Base-by-base conservation (phyloP, 2,329 filamentous ascomycete species). In the Colletotrichum australisinense region DNA sequence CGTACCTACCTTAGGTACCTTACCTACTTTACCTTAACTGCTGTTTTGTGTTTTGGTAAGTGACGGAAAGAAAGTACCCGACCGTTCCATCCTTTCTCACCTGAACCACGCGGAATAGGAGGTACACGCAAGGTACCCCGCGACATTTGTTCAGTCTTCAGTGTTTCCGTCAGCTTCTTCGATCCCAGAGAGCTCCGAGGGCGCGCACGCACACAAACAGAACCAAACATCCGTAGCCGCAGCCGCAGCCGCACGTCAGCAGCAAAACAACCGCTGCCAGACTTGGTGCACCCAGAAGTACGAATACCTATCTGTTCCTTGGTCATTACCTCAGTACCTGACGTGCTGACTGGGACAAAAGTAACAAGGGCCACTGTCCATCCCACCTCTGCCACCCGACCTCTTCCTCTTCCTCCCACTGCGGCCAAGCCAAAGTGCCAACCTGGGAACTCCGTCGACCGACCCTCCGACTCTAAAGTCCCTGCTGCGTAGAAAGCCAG, bases 161-260 rank as follows among this genome's bases (percentile, higher is more conserved):
- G 38, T 42, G 38, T 42, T 42, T 42, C 38, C 14, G 38, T 38
- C 57, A 35, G 26, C 12, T n/a, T 11, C n/a, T 19, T 38, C 59
- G 14, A 16, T 19, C 28, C 28, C 56, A 58, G 26, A 63, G 42
- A 63, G 42, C 60, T 52, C 60, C 60, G 42, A 63, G 60, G 59
- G 22, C 14, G 24, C 58, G 19, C 57, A 42, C 35, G 28, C 57
- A 22, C 26, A 24, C 26, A 14, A 24, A 49, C 42, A 60, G 32
- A 12, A 24, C 56, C 57, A 59, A 38, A 59, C 57, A 42, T 38
- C 32, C n/a, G 32, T 8, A 49, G 16, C 26, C 22, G 28, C 56
- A 59, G 28, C 16, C 26, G 12, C 26, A 28, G 14, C 26, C 55
- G 24, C 55, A 32, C n/a, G 26, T 52, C 64, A 52, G 56, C 56